Percentiles rank a stretch among this genome's conserved stretches.
Evolutionary conservation across 2,329 filamentous ascomycete genomes (phyloP).

Genomic region (Herpotrichia juniperi): DNA sequence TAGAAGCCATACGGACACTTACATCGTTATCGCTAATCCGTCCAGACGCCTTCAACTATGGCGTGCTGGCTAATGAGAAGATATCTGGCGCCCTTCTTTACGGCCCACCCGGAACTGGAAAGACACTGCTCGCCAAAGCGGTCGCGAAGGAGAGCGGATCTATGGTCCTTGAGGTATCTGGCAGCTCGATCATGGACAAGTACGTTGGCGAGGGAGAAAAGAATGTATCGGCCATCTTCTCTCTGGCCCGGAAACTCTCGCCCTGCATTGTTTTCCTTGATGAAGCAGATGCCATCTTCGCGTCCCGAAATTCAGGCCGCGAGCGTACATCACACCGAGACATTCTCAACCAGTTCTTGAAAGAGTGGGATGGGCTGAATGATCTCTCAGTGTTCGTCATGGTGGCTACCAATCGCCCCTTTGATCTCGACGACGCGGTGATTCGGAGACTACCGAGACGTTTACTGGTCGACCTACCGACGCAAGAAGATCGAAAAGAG

Average conservation of each 20-base stretch:
- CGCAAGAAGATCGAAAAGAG: constrained; percentile 67
- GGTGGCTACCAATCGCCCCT: constrained; percentile 95
- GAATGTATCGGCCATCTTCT: constrained; percentile 89
- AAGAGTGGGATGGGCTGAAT: constrained; percentile 95
- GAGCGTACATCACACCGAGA: constrained; percentile 79
- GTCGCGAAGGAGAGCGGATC: constrained; percentile 71
- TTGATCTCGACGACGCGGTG: constrained; percentile 90
- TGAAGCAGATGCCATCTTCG: constrained; percentile 92
- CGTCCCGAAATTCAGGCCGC: constrained; percentile 70
- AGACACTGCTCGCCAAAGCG: constrained; percentile 67
- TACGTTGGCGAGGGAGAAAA: constrained; percentile 97
- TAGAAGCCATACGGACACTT: constrained; percentile 85
- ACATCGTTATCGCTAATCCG: constrained; percentile 86
- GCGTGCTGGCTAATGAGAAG: constrained; percentile 87
- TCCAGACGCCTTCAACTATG: constrained; percentile 95
- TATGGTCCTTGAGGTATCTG: constrained; percentile 80
- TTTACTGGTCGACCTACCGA: constrained; percentile 75
- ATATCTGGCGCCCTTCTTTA: constrained; percentile 90
- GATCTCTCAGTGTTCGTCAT: constrained; percentile 89
- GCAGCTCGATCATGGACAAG: constrained; percentile 92
- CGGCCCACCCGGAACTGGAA: constrained; percentile 79
- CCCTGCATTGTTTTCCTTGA: constrained; percentile 97
- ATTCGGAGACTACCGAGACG: constrained; percentile 76
- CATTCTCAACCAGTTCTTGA: constrained; percentile 94
- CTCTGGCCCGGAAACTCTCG: constrained; percentile 85